Evolutionary conservation across 345 rosid genomes (phyloP), one percentile per base, ranked within the genome.

Genomic region (Alliaria petiolata): DNA sequence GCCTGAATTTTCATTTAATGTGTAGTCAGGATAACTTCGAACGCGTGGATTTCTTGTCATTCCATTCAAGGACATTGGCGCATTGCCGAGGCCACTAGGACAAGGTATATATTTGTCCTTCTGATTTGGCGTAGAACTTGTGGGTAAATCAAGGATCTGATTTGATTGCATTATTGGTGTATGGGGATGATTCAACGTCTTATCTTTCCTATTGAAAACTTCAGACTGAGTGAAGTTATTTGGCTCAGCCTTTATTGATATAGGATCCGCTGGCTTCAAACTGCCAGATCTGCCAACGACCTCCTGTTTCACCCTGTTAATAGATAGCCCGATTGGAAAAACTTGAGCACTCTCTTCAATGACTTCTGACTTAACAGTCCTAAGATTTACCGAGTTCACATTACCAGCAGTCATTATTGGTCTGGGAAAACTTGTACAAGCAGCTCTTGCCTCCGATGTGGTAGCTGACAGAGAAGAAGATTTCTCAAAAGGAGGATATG

Each of bases 361-460:
- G 5, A 83, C 84, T 79, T 92, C 96, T 36, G 83, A 62, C 78
- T 90, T 92, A 25, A 92, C 83, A 54, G 57, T 68, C 61, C 75
- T 70, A 7, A 76, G 66, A 40, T 65, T 77, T 64, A 64, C 52
- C 10, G 52, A 38, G 44, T 65, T 73, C 34, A 62, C 44, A 44
- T 69, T 80, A 54, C 80, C 69, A 70, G 71, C 67, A 0, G 70
- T 45, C 22, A 64, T 19, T 57, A 40, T 45, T 45, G 43, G 62
- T 52, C 49, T 38, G 11, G 79, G 38, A 55, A 69, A 31, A 36
- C 76, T 70, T 40, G 47, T 49, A 28, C 58, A 31, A 26, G 71
- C 33, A 76, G 28, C 58, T 25, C 13, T 28, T 28, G 58, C 10
- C 5, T 57, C 50, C 43, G 47, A 71, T 72, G 65, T 58, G 45